A percentile compares a stretch with the other conserved stretches of the same genome.
These are phyloP conservation scores for Murraya paniculata DNA, from an alignment of 345 rosid genomes.

Conservation along the genomic window DNA sequence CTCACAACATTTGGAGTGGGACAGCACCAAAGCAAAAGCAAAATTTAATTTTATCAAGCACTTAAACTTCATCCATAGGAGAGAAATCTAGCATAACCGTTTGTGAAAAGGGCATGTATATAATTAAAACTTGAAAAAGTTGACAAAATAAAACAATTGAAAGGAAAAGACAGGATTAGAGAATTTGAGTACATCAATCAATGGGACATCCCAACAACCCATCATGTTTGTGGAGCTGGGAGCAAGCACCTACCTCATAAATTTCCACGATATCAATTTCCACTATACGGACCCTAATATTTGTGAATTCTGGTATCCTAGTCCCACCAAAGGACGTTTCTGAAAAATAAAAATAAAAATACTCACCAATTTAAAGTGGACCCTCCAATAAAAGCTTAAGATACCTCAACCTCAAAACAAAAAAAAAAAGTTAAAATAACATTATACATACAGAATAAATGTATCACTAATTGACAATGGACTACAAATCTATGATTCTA, in stretches of 20 bases:
- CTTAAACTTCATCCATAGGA: too few relatives aligned
- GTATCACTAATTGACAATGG: not conserved
- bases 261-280: not conserved
- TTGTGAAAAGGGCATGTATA: not conserved
- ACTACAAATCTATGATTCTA: too few relatives aligned
- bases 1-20: too few relatives aligned
- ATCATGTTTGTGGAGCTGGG: conserved; percentile 44
- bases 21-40: too few relatives aligned
- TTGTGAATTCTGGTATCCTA: not conserved
- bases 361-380: too few relatives aligned
- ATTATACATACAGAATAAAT: too few relatives aligned
- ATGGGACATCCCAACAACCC: conserved; percentile 50
- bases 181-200: conserved; percentile 19
- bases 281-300: not conserved
- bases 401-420: not conserved
- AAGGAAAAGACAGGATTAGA: conserved; percentile 20
- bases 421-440: not conserved
- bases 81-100: not conserved
- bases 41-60: too few relatives aligned
- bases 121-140: too few relatives aligned
- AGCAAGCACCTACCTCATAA: conserved; percentile 19
- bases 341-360: too few relatives aligned
- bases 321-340: not conserved
- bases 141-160: not conserved
- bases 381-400: not conserved